Base-by-base conservation (phyloP, 441 rosid species). In the Populus tomentosa region DNA sequence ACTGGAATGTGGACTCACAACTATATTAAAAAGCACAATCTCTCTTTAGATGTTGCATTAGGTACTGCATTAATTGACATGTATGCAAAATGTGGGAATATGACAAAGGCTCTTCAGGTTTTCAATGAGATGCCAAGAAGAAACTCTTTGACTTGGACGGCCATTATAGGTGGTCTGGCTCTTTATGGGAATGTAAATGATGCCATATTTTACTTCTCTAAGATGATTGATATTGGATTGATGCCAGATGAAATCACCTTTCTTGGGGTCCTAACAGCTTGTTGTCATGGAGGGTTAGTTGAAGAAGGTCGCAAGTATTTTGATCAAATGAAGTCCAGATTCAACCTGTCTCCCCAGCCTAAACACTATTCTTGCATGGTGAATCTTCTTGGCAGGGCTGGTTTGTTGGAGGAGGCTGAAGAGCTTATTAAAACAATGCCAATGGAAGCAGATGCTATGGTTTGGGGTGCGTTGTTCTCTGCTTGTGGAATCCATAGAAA, bases 301-400 rank as follows among this genome's bases (percentile, higher is more conserved):
- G 91, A 87, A 68, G 87, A 84, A 1, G 98, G 98, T 33, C 90
- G 89, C 28, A 76, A 77, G 76, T 92, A 82, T 79, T 92, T 95
- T 77, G 74, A 84, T 38, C 85, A 87, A 76, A 93, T 95, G 94
- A 90, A 79, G 62, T 86, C 90, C 21, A 85, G 78, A 78, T 95
- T 84, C 80, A 79, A 85, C 10, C 79, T 92, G 26, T 76, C 67
- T 28, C 97, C 97, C 2, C 84, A 85, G 74, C 76, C 85, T 74
- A 92, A 93, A 78, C 99, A 93, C 82, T 95, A 92, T 84, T 90
- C 97, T 20, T 89, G 94, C 80, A 90, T 95, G 98, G 93, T 93
- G 74, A 94, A 92, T 77, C 94, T 95, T 79, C 78, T 92, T 65
- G 98, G 99, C 56, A 88, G 93, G 85, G 92, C 96, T 64, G 96